Base-by-base conservation (phyloP, 495 filamentous ascomycete species). In the Staphylotrichum longicolle region DNA sequence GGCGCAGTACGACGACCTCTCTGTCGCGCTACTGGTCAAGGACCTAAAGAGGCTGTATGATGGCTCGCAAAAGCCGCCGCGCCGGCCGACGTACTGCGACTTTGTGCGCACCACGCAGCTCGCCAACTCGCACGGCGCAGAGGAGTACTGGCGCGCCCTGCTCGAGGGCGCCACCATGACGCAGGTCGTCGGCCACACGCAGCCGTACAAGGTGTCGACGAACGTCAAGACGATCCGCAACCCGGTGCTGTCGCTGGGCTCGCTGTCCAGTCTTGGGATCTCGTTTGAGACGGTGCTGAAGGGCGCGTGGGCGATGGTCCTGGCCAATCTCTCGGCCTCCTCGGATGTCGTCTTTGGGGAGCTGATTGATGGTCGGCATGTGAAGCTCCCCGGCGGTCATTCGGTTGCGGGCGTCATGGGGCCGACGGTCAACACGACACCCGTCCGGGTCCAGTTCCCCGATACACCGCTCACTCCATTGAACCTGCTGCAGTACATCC, bases 281-380 rank as follows among this genome's bases (percentile, higher is more conserved):
- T 68, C 70, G 1, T 72, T 79, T 40, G 74, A 80, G 48, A 74
- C 78, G 0, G 68, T 81, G 3, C 72, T 81, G 30, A 80, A 78
- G 56, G 71, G 68, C 2, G 76, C 78, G 2, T 81, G 79, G 79
- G 76, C 77, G 0, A 75, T 80, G 66, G 77, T 78, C 0, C 72
- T 81, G 34, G 77, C 75, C 5, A 77, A 65, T n/a, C 61, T 80
- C 11, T 77, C 75, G 1, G 75, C 68, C 4, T 75, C 72, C 1
- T 71, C 74, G 7, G 78, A 81, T 34, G 74, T 81, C 14, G 74
- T 80, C 12, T 81, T 81, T 54, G 79, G 79, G n/a, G 74, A 80
- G 58, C 58, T 79, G 11, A 68, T 81, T 32, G 77, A 74, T 51
- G 83, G 83, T 40, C 73, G 84, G 0, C 72, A 78, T 56, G 58